Evolutionary conservation across 1,139 yeast genomes (phyloP).

Genomic region (Pichia sp.): DNA sequence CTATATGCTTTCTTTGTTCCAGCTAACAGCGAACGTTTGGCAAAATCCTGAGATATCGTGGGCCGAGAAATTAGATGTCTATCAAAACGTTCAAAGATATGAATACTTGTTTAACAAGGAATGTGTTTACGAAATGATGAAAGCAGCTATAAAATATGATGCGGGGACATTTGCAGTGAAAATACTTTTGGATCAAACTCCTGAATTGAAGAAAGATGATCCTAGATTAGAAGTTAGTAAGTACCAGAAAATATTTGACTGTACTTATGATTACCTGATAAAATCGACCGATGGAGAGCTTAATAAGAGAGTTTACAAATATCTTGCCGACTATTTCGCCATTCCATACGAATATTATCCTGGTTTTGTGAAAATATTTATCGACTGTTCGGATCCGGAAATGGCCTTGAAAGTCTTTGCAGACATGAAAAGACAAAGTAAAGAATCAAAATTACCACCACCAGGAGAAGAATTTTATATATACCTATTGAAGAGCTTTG

Average conservation of each 20-base stretch:
- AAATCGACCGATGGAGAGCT: constrained; percentile 35
- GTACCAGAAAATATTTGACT: constrained; percentile 38
- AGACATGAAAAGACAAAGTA: constrained; percentile 53
- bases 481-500: constrained; percentile 59
- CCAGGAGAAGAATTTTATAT: constrained; percentile 62
- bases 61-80: constrained; percentile 31
- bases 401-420: constrained; percentile 64
- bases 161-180: constrained; percentile 41
- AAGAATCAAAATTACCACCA: constrained; percentile 53
- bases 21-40: constrained; percentile 31
- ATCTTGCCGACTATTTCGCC: constrained; percentile 52
- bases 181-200: constrained; percentile 57
- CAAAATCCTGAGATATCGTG: constrained; percentile 28
- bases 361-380: constrained; percentile 58
- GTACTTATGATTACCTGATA: constrained; percentile 45
- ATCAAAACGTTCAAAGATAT: constrained; percentile 35
- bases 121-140: constrained; percentile 46
- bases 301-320: constrained; percentile 46
- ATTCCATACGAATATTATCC: constrained; percentile 59
- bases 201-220: constrained; percentile 36
- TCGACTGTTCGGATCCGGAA: constrained; percentile 54
- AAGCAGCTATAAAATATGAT: constrained; percentile 16
- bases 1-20: constrained; percentile 32
- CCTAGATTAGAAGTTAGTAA: constrained; percentile 18
- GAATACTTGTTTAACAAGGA: constrained; percentile 37